A percentile compares a stretch with the other conserved stretches of the same genome.
Conservation (phyloP, 2,329 filamentous ascomycete genomes). For the Aspergillus japonicus region DNA sequence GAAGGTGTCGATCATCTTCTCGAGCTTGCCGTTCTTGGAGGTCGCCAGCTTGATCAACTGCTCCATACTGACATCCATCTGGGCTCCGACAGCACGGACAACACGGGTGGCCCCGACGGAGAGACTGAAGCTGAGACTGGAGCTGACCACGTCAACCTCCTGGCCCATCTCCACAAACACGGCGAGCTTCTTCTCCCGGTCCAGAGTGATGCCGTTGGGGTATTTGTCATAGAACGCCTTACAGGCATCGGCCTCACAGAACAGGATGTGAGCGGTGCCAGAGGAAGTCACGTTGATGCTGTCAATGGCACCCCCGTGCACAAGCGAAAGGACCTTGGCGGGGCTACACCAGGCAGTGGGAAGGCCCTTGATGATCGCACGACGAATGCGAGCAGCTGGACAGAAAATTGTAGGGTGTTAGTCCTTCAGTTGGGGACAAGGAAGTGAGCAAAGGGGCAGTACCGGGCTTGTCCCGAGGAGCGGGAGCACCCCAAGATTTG, state of each 20-base stretch:
- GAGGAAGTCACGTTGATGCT: constrained; percentile 23
- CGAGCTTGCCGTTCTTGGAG: constrained; percentile 44
- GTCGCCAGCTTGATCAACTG: constrained; percentile 40
- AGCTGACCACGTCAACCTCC: constrained; percentile 42
- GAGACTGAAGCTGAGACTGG: constrained; percentile 42
- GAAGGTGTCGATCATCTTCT: constrained; percentile 45
- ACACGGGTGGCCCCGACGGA: constrained; percentile 46
- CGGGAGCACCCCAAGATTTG: constrained; percentile 32
- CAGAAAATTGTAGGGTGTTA: neutral
- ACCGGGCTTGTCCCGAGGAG: constrained; percentile 29
- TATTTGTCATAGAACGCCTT: constrained; percentile 37
- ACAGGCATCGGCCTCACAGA: constrained; percentile 36
- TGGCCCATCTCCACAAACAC: constrained; percentile 42
- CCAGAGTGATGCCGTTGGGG: constrained; percentile 38
- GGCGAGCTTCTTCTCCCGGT: constrained; percentile 27
- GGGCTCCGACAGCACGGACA: constrained; percentile 45
- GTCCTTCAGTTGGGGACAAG: neutral
- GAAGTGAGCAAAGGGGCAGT: constrained; percentile 1
- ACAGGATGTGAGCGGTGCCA: constrained; percentile 35
- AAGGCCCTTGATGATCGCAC: constrained; percentile 38
- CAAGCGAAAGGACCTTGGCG: constrained; percentile 36
- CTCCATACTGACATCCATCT: constrained; percentile 40
- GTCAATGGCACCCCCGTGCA: constrained; percentile 42
- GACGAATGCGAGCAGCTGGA: constrained; percentile 28
- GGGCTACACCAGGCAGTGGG: constrained; percentile 31